These are phyloP conservation scores for Ogataea paraovalis DNA, from an alignment of 805 yeast genomes.

Conservation along the genomic window DNA sequence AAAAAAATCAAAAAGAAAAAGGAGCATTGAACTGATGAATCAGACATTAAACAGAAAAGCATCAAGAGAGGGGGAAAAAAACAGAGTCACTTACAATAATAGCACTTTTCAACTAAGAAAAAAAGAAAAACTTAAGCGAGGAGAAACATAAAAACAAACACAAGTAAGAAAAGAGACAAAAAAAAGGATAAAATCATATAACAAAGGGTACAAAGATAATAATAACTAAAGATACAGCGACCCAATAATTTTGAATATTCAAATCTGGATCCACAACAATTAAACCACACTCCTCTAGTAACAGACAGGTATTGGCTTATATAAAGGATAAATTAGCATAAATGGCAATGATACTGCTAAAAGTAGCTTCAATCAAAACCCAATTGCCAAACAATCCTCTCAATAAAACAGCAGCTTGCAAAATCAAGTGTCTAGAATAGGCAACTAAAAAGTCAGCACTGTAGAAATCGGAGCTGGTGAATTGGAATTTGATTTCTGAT, in stretches of 20 bases:
- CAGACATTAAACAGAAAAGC: neutral
- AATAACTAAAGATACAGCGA: too few species aligned
- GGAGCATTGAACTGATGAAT: neutral
- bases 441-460: constrained; percentile 15
- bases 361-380: constrained; percentile 43
- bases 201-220: too few species aligned
- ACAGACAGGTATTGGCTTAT: constrained; percentile 6
- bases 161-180: neutral
- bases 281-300: too few species aligned
- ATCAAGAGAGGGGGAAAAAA: neutral
- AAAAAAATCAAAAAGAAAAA: neutral
- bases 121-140: neutral
- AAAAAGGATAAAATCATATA: neutral
- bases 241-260: neutral
- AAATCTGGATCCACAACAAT: neutral
- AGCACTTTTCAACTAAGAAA: neutral
- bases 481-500: constrained; percentile 30
- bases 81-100: neutral
- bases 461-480: constrained; percentile 26
- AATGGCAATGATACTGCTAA: constrained; percentile 44
- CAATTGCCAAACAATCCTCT: constrained; percentile 43
- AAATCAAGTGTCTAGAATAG: constrained; percentile 19
- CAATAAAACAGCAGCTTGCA: constrained; percentile 35
- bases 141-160: neutral
- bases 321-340: constrained; percentile 39